A percentile compares a stretch with the other conserved stretches of the same genome.
These are phyloP conservation scores for Solanum acaule DNA, from an alignment of 257 asterid species.

Conservation along the genomic window DNA sequence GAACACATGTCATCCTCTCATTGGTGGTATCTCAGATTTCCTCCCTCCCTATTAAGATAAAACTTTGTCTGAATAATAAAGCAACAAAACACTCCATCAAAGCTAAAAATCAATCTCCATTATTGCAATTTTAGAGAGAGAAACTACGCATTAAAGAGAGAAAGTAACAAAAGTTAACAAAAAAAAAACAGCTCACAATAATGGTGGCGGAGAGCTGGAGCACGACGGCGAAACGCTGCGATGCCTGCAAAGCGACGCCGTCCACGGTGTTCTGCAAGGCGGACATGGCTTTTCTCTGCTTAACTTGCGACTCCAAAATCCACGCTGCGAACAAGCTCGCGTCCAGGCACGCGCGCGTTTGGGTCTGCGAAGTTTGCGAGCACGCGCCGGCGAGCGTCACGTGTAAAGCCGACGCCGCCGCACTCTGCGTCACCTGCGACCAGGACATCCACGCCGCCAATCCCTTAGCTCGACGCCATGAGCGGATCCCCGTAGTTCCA, in stretches of 20 bases:
- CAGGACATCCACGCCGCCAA: conserved; percentile 88
- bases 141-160: not conserved
- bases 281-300: conserved; percentile 72
- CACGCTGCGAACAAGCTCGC: conserved; percentile 78
- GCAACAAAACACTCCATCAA: not conserved
- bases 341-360: conserved; percentile 70
- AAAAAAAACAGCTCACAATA: not conserved
- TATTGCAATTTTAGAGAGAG: conserved; percentile 1
- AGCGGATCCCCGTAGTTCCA: conserved; percentile 61
- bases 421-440: conserved; percentile 72
- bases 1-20: conserved; percentile 14
- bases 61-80: not conserved
- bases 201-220: conserved; percentile 63
- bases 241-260: conserved; percentile 54
- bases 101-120: not conserved
- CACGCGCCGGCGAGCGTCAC: conserved; percentile 77
- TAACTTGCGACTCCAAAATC: conserved; percentile 53
- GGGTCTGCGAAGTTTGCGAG: conserved; percentile 87
- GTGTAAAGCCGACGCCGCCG: conserved; percentile 86
- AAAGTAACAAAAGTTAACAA: not conserved
- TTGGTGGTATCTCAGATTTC: conserved; percentile 24
- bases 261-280: conserved; percentile 65
- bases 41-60: conserved; percentile 14
- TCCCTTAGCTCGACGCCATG: conserved; percentile 80
- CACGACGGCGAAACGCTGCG: conserved; percentile 54